A percentile compares a stretch with the other conserved stretches of the same genome.
phyloP scores from a whole-genome alignment of 495 filamentous ascomycete species.

The Aspergillus sclerotioniger region DNA sequence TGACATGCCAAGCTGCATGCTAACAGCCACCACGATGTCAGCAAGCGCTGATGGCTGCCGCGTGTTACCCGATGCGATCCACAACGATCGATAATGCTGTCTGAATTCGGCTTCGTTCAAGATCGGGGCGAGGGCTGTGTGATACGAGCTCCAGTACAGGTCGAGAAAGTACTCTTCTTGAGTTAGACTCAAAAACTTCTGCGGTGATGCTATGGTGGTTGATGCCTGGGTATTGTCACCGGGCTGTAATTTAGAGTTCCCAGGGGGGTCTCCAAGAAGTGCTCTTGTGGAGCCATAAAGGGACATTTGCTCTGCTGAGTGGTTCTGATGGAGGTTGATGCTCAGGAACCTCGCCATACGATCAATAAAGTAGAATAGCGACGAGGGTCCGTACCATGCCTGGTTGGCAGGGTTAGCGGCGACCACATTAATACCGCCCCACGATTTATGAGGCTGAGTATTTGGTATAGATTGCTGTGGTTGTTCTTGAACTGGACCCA shows the following conservation, averaged over 20 bases:
- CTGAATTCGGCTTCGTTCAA: conserved; percentile 46
- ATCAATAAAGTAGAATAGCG: conserved; percentile 5
- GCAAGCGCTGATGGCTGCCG: conserved; percentile 32
- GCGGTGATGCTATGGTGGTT: too few relatives aligned
- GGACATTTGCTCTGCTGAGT: not conserved
- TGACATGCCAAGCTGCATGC: conserved; percentile 40
- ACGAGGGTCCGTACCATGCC: conserved; percentile 7
- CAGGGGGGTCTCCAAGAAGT: conserved; percentile 1
- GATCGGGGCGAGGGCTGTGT: conserved; percentile 28
- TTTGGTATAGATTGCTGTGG: too few relatives aligned
- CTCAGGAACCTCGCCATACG: conserved; percentile 3
- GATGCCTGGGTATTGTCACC: too few relatives aligned
- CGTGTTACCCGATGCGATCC: conserved; percentile 33
- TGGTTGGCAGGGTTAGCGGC: conserved; percentile 4
- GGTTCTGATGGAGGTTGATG: not conserved
- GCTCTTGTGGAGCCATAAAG: conserved; percentile 9
- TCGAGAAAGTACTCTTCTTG: conserved; percentile 52
- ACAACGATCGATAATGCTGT: conserved; percentile 45
- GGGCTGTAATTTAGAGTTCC: too few relatives aligned
- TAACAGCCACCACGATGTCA: conserved; percentile 50
- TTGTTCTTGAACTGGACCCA: too few relatives aligned
- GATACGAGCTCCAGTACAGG: conserved; percentile 50
- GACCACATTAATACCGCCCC: conserved; percentile 7
- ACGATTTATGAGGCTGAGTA: not conserved
- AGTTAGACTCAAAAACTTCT: conserved; percentile 8